Evolutionary conservation across 192 early-diverging fungal genomes (phyloP), one percentile per base, ranked within the genome.

Genomic region (Podila epicladia): DNA sequence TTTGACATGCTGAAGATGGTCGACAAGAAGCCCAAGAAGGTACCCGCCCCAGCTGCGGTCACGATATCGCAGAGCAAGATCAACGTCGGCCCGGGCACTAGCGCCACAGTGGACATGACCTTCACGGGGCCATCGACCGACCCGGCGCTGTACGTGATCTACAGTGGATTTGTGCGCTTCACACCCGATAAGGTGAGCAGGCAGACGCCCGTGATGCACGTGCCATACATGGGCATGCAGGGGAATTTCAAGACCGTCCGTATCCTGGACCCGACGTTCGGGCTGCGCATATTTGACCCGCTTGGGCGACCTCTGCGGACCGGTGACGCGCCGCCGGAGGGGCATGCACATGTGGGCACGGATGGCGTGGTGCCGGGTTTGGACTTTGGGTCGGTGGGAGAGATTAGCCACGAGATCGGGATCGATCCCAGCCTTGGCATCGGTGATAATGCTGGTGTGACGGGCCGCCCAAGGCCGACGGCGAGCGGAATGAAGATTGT

Each of bases 211-310:
- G 59, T 78, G 20, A 35, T 78, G 8, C 75, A 72, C 61, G 74
- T 83, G 12, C 74, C 82, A 2, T 83, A 73, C 33, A 77, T 83
- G 82, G 82, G 82, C 4, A 77, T 83, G 82, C 61, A 71, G 28
- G 82, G 82, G 19, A 32, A 59, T 17, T 76, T 69, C 67, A 77
- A 83, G 53, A 70, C 19, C 4, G 67, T 83, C 29, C 22, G 24
- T 11, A 51, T 83, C 41, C 11, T 83, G 2, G 82, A 83, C 29
- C 55, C 59, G 7, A 17, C 28, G 9, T 73, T 70, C 48, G 74
- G 74, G 51, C 29, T 76, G 2, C 82, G 74, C 28, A 49, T 83
- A 35, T 70, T 77, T 68, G 74, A 83, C 20, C 3, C 71, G 22
- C 26, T 20, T 22, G 75, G 69, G 7, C 64, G 65, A 19, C 65